phyloP scores from a whole-genome alignment of 2,329 filamentous ascomycete species.

The Aspergillus awamori region DNA sequence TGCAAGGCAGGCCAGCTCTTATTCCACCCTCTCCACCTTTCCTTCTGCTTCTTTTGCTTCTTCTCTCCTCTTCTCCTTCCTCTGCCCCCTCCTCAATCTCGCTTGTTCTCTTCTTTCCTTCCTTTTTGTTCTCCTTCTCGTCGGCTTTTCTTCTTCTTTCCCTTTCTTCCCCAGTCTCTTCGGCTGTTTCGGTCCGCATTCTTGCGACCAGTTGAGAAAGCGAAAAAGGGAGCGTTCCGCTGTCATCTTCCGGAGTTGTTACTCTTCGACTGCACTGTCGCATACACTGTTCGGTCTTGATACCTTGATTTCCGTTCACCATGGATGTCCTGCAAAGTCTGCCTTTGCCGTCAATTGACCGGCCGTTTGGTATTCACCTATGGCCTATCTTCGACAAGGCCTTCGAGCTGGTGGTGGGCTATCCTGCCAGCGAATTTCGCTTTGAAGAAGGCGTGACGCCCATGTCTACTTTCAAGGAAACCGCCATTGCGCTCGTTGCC shows the following conservation, averaged over 20 bases:
- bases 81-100: slow-evolving; percentile 20
- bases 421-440: slow-evolving; percentile 80
- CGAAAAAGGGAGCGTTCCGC: slow-evolving; percentile 12
- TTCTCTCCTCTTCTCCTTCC: slow-evolving; percentile 34
- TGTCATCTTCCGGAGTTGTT: not conserved
- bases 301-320: slow-evolving; percentile 23
- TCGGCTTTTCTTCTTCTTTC: slow-evolving; percentile 19
- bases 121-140: slow-evolving; percentile 12
- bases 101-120: slow-evolving; percentile 70
- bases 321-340: slow-evolving; percentile 56
- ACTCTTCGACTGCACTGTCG: not conserved
- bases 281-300: not conserved
- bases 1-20: not conserved
- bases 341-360: slow-evolving; percentile 79
- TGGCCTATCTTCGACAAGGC: slow-evolving; percentile 94
- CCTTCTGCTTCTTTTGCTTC: slow-evolving; percentile 16
- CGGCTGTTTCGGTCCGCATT: slow-evolving; percentile 11
- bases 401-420: slow-evolving; percentile 76
- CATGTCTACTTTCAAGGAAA: slow-evolving; percentile 86
- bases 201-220: slow-evolving; percentile 11
- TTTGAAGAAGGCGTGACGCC: slow-evolving; percentile 82
- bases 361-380: slow-evolving; percentile 85
- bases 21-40: slow-evolving; percentile 17
- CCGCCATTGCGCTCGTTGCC: slow-evolving; percentile 74
- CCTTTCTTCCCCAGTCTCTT: not conserved